A percentile compares a stretch with the other conserved stretches of the same genome.
Evolutionary conservation across 805 yeast species (phyloP).

Genomic region (Candida sakaeoensis): DNA sequence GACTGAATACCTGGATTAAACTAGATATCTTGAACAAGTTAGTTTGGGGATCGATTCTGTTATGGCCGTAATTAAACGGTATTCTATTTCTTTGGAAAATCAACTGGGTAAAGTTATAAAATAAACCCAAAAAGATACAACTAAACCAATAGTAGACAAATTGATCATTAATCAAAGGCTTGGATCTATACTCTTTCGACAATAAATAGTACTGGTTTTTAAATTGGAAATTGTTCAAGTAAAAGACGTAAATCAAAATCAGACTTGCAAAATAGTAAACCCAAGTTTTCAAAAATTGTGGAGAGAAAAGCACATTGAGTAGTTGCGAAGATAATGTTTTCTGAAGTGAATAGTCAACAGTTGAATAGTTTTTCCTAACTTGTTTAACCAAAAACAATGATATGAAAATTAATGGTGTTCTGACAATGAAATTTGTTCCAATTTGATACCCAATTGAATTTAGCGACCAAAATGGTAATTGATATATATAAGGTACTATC

Average conservation of each 20-base stretch:
- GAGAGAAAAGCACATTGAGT: conserved; percentile 17
- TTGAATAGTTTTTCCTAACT: conserved; percentile 20
- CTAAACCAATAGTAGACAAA: conserved; percentile 51
- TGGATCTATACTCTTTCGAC: conserved; percentile 37
- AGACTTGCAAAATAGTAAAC: conserved; percentile 22
- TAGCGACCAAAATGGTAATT: conserved; percentile 27
- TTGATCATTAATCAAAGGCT: conserved; percentile 37
- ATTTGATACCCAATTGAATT: conserved; percentile 8
- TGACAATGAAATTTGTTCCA: conserved; percentile 17
- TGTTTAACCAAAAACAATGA: conserved; percentile 26
- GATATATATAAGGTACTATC: conserved; percentile 19
- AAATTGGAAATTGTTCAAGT: conserved; percentile 25
- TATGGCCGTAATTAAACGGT: conserved; percentile 41
- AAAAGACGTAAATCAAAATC: conserved; percentile 19
- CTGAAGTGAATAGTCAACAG: conserved; percentile 28
- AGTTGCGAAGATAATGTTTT: conserved; percentile 34
- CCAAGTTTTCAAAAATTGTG: conserved; percentile 15
- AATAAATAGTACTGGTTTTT: conserved; percentile 25
- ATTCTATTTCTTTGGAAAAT: conserved; percentile 55
- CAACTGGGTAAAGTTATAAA: conserved; percentile 50
- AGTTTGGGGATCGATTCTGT: conserved; percentile 37
- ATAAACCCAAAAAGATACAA: conserved; percentile 34
- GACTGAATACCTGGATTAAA: conserved; percentile 30
- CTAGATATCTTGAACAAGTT: conserved; percentile 20
- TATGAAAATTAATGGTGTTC: conserved; percentile 29